A percentile compares a stretch with the other conserved stretches of the same genome.
Conservation (phyloP, 108 stramenopile species). For the Skeletonema costatum region DNA sequence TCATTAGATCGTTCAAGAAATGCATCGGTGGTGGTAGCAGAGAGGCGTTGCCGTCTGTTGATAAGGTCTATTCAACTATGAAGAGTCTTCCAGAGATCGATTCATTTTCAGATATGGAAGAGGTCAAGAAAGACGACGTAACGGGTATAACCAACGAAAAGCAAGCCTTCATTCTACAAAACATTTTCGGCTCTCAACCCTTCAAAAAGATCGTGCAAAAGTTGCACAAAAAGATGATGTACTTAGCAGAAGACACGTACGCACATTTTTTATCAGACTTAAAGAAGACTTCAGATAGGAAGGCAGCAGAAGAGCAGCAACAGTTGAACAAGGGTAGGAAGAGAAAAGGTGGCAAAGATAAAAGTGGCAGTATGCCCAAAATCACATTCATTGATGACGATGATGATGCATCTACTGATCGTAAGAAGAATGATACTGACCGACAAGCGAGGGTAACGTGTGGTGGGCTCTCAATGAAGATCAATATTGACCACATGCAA, state of each 20-base stretch:
- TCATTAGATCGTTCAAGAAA: slow-evolving; percentile 31
- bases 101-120: not conserved
- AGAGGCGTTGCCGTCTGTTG: not conserved
- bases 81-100: not conserved
- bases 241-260: slow-evolving; percentile 32
- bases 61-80: slow-evolving; percentile 14
- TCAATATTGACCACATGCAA: slow-evolving; percentile 62
- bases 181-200: slow-evolving; percentile 33
- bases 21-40: not conserved
- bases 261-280: slow-evolving; percentile 32
- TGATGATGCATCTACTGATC: slow-evolving; percentile 7
- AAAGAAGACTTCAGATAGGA: slow-evolving; percentile 37
- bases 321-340: slow-evolving; percentile 14
- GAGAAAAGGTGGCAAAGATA: slow-evolving; percentile 11
- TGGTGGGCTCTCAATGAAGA: slow-evolving; percentile 62
- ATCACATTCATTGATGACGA: slow-evolving; percentile 28
- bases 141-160: not conserved
- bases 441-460: slow-evolving; percentile 44
- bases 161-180: slow-evolving; percentile 25
- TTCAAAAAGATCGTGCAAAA: slow-evolving; percentile 31
- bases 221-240: slow-evolving; percentile 31
- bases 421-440: slow-evolving; percentile 7
- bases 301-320: slow-evolving; percentile 12
- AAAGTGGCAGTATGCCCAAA: slow-evolving; percentile 39
- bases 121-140: not conserved